Evolutionary conservation across 2,329 filamentous ascomycete genomes (phyloP), one percentile per base, ranked within the genome.

Genomic region (Cladosporium austrohemisphaericum): DNA sequence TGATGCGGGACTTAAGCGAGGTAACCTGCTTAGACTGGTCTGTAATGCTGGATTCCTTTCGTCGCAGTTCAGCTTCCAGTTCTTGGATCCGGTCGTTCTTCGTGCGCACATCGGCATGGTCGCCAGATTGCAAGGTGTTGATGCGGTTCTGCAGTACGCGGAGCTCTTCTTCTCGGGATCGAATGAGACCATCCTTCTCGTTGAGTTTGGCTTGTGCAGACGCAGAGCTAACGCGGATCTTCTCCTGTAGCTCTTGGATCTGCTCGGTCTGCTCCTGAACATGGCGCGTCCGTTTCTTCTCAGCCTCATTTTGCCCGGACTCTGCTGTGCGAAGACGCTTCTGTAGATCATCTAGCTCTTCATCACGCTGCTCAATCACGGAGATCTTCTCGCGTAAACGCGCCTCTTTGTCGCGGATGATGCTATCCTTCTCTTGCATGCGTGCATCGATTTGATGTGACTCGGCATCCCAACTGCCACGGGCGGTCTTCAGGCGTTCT

Each of bases 331-430:
- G 57, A 13, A 66, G 51, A 13, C 58, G 50, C 44, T 60, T 59
- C 49, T 65, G 60, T n/a, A 68, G 55, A 41, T 66, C 59, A 3
- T 52, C 56, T 10, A 90, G 71, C 57, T 88, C 83, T 53, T 91
- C 86, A 43, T 93, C 86, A 16, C 82, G 82, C 55, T 89, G 81
- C 41, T 85, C 83, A 29, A 94, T 77, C 2, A 81, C 65, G 2
- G 83, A 80, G 50, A 92, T 85, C 63, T 89, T 92, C 54, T 88
- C 84, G 33, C 86, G 80, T 10, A 92, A 65, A 7, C 88, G 83
- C 4, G 82, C 80, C 66, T 94, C 86, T 5, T 92, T 72, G 59
- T 94, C 87, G 28, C 80, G 80, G 10, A 95, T 78, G 6, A 60
- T 29, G n/a, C 51, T 49, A 37, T 68, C 65, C 54, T 69, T 69